Evolutionary conservation across 148 eudicot genomes (phyloP).

Genomic region (Pouteria glomerata): DNA sequence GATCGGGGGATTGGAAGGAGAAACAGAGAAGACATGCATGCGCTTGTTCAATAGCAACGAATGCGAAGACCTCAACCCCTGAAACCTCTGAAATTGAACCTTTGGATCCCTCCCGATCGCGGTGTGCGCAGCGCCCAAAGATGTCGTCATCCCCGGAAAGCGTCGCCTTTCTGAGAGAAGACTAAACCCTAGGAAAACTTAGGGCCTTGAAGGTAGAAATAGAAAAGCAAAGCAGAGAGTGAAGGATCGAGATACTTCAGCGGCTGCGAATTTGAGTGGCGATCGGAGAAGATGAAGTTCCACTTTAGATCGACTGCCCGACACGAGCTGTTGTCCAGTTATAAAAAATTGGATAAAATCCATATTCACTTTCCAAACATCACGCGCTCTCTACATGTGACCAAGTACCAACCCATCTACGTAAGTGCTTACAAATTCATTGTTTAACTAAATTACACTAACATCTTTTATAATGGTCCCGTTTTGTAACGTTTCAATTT

Average conservation of each 20-base stretch:
- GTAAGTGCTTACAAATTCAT: no score
- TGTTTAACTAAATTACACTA: no score
- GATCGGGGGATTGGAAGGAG: slow-evolving; percentile 29
- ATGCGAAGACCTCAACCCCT: slow-evolving; percentile 42
- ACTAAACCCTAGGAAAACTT: background rate
- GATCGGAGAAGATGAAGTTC: slow-evolving; percentile 1
- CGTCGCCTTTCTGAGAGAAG: no score
- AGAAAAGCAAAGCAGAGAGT: background rate
- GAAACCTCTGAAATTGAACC: slow-evolving; percentile 40
- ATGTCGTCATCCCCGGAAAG: slow-evolving; percentile 47
- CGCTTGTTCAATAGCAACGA: slow-evolving; percentile 26
- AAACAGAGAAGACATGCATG: slow-evolving; percentile 25
- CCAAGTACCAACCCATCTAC: no score
- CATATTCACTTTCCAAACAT: no score
- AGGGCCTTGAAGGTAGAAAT: background rate
- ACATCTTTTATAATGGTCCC: no score
- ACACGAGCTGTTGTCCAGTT: no score
- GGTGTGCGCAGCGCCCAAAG: slow-evolving; percentile 48
- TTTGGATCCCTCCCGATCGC: slow-evolving; percentile 39
- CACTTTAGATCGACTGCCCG: background rate
- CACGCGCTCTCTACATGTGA: no score
- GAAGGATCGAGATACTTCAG: background rate
- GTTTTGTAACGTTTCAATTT: no score
- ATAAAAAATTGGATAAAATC: no score
- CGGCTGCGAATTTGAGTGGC: background rate